These are phyloP conservation scores for Sergeia podlipaevii DNA, from an alignment of 208 protist species.

Conservation along the genomic window DNA sequence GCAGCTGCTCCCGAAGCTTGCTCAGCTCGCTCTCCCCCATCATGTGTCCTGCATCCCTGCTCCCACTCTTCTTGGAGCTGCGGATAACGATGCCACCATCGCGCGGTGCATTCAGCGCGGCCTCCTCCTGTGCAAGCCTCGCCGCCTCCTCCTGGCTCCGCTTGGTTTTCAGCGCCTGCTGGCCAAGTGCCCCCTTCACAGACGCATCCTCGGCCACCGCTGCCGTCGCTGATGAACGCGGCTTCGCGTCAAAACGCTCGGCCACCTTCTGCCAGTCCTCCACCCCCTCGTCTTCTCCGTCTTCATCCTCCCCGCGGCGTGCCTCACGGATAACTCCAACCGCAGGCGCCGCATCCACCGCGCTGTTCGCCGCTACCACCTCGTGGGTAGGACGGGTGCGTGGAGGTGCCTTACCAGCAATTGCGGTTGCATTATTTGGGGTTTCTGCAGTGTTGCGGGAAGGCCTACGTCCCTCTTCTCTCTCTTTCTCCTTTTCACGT, in stretches of 20 bases:
- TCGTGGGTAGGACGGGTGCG: constrained; percentile 73
- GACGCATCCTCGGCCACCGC: constrained; percentile 34
- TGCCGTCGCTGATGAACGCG: constrained; percentile 18
- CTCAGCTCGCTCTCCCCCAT: constrained; percentile 73
- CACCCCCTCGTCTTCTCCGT: constrained; percentile 25
- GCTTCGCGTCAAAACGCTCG: constrained; percentile 60
- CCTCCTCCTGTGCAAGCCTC: constrained; percentile 25
- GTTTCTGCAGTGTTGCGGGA: constrained; percentile 11
- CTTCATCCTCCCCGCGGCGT: constrained; percentile 26
- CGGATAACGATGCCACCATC: constrained; percentile 76
- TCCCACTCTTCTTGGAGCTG: constrained; percentile 27
- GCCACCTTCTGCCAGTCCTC: constrained; percentile 80
- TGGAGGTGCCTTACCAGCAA: constrained; percentile 70
- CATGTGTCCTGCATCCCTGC: constrained; percentile 18
- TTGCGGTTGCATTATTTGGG: constrained; percentile 15
- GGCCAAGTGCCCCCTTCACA: constrained; percentile 68
- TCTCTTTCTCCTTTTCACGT: constrained; percentile 23
- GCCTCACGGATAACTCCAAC: constrained; percentile 62
- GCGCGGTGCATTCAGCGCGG: constrained; percentile 6
- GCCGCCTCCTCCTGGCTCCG: constrained; percentile 62
- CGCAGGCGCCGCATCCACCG: constrained; percentile 25
- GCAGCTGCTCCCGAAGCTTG: constrained; percentile 82
- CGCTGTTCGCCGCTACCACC: constrained; percentile 43
- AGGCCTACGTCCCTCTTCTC: constrained; percentile 10
- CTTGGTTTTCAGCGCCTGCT: constrained; percentile 86